A percentile compares a stretch with the other conserved stretches of the same genome.
Conservation (phyloP, 805 yeast genomes). For the Yamadazyma endophytica region DNA sequence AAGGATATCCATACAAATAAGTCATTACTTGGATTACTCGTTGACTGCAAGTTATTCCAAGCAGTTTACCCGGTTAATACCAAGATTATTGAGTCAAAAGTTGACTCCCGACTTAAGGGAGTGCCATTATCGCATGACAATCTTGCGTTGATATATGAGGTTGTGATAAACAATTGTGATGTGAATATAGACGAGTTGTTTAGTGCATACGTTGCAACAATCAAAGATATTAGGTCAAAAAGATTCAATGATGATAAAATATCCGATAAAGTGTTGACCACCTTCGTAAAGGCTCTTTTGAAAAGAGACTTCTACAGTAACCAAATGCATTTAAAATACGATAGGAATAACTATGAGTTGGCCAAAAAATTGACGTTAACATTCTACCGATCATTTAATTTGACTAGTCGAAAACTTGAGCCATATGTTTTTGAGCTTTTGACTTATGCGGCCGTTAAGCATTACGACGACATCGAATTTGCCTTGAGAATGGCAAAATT, state of each 20-base stretch:
- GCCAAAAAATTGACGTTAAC: constrained; percentile 25
- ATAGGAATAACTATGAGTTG: constrained; percentile 13
- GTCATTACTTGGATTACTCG: constrained; percentile 17
- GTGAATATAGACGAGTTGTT: too few relatives aligned
- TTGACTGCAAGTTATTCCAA: constrained; percentile 16
- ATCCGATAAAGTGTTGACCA: constrained; percentile 7
- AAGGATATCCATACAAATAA: constrained; percentile 4
- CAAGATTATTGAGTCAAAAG: constrained; percentile 5
- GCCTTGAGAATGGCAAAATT: constrained; percentile 26
- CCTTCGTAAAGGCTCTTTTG: constrained; percentile 23
- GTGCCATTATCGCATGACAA: constrained; percentile 5
- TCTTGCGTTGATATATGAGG: constrained; percentile 19
- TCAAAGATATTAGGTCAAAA: background rate
- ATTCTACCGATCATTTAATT: constrained; percentile 15
- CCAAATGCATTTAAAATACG: constrained; percentile 13
- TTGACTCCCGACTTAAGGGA: constrained; percentile 12
- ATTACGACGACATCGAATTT: constrained; percentile 30
- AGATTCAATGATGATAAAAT: constrained; percentile 3
- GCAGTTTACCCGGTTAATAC: constrained; percentile 15
- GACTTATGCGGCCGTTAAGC: constrained; percentile 23
- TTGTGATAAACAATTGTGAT: constrained; percentile 15
- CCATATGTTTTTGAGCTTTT: constrained; percentile 26
- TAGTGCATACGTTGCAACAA: constrained; percentile 1
- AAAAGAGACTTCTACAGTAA: constrained; percentile 15
- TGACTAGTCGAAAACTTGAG: constrained; percentile 10